These are phyloP conservation scores for Hanseniaspora uvarum DNA, from an alignment of 1,139 yeast species.

Conservation along the genomic window DNA sequence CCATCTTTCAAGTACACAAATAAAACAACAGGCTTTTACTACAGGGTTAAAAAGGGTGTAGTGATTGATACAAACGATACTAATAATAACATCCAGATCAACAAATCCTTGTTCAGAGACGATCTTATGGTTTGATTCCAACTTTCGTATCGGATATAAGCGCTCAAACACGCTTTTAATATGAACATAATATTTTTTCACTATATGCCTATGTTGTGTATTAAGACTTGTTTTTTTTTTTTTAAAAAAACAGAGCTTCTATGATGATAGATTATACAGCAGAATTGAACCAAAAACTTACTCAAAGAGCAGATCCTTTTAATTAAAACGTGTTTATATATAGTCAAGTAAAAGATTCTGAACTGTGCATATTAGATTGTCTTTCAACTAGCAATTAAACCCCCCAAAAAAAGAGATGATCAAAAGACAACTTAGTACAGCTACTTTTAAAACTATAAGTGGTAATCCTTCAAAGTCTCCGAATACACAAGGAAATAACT, in stretches of 20 bases:
- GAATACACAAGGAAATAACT: conserved; percentile 14
- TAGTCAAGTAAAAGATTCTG: too few species aligned
- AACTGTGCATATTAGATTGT: too few species aligned
- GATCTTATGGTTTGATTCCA: neutral
- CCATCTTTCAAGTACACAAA: conserved; percentile 27
- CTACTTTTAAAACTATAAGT: conserved; percentile 16
- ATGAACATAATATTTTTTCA: too few species aligned
- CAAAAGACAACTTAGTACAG: conserved; percentile 13
- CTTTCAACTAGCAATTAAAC: too few species aligned
- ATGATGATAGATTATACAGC: too few species aligned
- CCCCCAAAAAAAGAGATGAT: conserved; percentile 1
- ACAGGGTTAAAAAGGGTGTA: conserved; percentile 28
- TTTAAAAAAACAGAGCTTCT: too few species aligned
- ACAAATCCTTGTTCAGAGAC: neutral
- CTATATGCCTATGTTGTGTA: too few species aligned
- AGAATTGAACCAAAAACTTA: too few species aligned
- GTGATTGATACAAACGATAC: conserved; percentile 21
- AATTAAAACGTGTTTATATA: too few species aligned
- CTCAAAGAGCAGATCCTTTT: too few species aligned
- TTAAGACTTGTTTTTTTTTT: too few species aligned
- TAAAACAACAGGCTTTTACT: conserved; percentile 19
- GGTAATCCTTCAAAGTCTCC: conserved; percentile 16
- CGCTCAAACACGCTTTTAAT: neutral
- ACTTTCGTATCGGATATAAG: neutral
- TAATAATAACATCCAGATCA: neutral